Conservation (phyloP, 768 basidiomycete species). For the Jaapia argillacea region DNA sequence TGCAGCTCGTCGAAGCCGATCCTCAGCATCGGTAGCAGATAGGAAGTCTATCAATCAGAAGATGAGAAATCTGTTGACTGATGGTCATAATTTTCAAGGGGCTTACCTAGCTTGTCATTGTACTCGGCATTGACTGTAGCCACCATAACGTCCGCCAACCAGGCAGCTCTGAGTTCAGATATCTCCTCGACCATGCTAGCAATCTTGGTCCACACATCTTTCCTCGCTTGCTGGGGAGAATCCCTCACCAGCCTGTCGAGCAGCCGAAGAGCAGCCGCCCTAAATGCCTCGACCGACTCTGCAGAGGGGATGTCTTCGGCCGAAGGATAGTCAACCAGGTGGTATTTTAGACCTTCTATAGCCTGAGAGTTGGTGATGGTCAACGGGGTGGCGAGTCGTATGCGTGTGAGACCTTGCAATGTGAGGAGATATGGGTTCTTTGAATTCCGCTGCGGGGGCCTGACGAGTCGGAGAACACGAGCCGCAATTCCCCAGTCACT, state of each 20-base stretch:
- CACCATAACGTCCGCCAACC: conserved; percentile 74
- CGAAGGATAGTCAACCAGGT: conserved; percentile 21
- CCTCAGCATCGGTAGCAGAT: conserved; percentile 45
- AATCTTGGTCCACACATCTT: conserved; percentile 62
- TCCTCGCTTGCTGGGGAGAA: conserved; percentile 32
- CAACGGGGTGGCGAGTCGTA: conserved; percentile 40
- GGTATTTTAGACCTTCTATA: conserved; percentile 14
- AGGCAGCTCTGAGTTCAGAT: conserved; percentile 48
- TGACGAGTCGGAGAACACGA: conserved; percentile 59
- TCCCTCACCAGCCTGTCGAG: conserved; percentile 52
- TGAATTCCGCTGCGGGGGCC: conserved; percentile 43
- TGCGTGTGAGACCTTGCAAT: conserved; percentile 60
- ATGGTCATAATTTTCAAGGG: not conserved
- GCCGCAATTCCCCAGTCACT: conserved; percentile 62
- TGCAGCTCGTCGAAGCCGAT: conserved; percentile 57
- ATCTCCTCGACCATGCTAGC: conserved; percentile 66
- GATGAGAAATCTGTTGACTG: not conserved
- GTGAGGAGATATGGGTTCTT: conserved; percentile 59
- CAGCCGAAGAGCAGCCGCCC: conserved; percentile 52
- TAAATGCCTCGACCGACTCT: conserved; percentile 57
- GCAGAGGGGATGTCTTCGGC: conserved; percentile 33
- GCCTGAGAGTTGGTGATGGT: conserved; percentile 15
- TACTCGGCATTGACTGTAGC: conserved; percentile 55
- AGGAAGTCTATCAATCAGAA: conserved; percentile 39
- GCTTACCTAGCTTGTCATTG: conserved; percentile 59